phyloP scores from a whole-genome alignment of 768 basidiomycete species.

The Pulveroboletus sp. region DNA sequence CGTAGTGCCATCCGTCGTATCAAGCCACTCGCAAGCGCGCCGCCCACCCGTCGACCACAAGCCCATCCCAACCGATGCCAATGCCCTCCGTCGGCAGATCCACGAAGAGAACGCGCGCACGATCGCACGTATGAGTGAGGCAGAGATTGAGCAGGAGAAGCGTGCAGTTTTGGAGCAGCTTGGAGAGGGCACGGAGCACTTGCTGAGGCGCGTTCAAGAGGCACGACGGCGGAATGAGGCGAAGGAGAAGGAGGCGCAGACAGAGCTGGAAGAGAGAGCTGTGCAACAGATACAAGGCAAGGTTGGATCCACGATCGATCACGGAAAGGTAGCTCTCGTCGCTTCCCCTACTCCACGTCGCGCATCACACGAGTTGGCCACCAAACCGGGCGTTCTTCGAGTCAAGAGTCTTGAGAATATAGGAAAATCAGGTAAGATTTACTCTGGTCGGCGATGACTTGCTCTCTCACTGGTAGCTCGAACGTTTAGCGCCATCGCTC shows the following conservation, averaged over 20 bases:
- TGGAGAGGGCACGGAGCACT: constrained; percentile 58
- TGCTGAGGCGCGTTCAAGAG: constrained; percentile 41
- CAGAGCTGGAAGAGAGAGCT: background rate
- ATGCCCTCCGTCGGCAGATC: constrained; percentile 52
- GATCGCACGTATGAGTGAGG: constrained; percentile 64
- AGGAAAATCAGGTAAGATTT: constrained; percentile 15
- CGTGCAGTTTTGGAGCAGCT: constrained; percentile 66
- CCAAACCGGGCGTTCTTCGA: constrained; percentile 23
- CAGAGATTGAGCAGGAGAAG: constrained; percentile 63
- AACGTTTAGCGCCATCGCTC: constrained; percentile 35
- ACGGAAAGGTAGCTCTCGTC: background rate
- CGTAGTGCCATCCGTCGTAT: constrained; percentile 28
- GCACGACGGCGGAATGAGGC: constrained; percentile 17
- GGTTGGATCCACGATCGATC: background rate
- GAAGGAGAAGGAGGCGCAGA: background rate
- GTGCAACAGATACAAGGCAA: background rate
- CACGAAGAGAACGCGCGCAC: constrained; percentile 60
- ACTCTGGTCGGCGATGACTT: too few relatives aligned
- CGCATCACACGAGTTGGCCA: constrained; percentile 8
- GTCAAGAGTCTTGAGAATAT: constrained; percentile 31
- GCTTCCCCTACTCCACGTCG: constrained; percentile 12
- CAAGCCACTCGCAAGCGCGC: constrained; percentile 9
- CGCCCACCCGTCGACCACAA: background rate
- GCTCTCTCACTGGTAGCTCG: background rate
- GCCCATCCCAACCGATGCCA: constrained; percentile 21